These are phyloP conservation scores for Trichomonas gallinae DNA, from an alignment of 208 protist species.

Conservation along the genomic window DNA sequence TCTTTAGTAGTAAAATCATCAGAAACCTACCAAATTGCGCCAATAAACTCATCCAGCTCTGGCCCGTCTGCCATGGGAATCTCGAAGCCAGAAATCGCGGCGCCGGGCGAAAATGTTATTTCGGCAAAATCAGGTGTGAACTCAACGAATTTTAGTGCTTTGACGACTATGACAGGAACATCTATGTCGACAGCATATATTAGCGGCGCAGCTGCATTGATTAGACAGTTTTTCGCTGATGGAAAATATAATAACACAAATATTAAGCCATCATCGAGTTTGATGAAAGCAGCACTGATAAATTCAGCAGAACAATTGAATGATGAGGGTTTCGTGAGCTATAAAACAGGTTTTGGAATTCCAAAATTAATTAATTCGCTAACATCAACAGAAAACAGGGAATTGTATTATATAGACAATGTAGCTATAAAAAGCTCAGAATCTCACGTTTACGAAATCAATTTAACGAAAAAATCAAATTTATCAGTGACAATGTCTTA, in stretches of 20 bases:
- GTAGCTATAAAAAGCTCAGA: neutral
- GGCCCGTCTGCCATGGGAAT: neutral
- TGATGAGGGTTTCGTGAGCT: too few species aligned
- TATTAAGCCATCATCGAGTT: neutral
- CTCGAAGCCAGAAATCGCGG: neutral
- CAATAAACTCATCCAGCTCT: neutral
- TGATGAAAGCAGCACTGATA: neutral
- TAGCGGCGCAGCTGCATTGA: neutral
- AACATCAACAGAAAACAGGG: too few species aligned
- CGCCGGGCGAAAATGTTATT: neutral
- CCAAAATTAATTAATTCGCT: neutral
- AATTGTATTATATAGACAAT: neutral
- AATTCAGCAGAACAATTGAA: neutral
- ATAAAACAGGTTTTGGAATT: neutral
- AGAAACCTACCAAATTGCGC: neutral
- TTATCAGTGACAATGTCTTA: neutral
- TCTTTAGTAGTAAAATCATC: neutral
- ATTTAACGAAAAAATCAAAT: neutral
- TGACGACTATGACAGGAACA: neutral
- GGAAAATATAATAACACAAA: neutral
- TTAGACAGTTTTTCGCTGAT: neutral
- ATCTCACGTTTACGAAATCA: neutral
- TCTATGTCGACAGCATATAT: neutral
- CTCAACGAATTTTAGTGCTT: neutral
- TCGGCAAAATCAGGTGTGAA: neutral